Evolutionary conservation across 495 filamentous ascomycete species (phyloP).

Genomic region (Hypomontagnella submonticulosa): DNA sequence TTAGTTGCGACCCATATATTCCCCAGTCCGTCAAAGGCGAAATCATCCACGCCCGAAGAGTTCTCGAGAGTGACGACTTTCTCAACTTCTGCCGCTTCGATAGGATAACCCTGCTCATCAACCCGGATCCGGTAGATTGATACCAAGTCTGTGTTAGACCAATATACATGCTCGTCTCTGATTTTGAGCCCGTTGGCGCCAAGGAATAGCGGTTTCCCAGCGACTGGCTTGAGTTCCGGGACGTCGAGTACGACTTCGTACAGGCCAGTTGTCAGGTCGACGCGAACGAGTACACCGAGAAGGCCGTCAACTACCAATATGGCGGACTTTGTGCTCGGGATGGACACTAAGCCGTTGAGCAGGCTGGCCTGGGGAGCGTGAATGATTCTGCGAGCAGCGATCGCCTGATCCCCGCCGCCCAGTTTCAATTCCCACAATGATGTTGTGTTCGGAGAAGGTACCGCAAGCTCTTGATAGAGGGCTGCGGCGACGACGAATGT

Average conservation of each 20-base stretch:
- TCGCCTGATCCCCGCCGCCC: neutral
- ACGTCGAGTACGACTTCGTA: constrained; percentile 44
- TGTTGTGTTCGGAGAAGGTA: constrained; percentile 5
- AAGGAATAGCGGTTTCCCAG: constrained; percentile 24
- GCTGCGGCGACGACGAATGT: constrained; percentile 43
- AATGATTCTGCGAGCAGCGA: constrained; percentile 9
- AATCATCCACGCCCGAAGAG: constrained; percentile 40
- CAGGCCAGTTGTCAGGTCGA: constrained; percentile 49
- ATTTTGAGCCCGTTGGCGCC: constrained; percentile 52
- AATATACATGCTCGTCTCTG: constrained; percentile 50
- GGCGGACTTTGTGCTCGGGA: constrained; percentile 36
- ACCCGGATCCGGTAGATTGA: constrained; percentile 49
- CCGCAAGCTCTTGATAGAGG: constrained; percentile 31
- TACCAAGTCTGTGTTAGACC: constrained; percentile 45
- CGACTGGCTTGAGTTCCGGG: constrained; percentile 28
- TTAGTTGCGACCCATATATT: constrained; percentile 45
- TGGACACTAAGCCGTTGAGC: constrained; percentile 51
- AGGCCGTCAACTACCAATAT: constrained; percentile 52
- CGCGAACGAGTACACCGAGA: constrained; percentile 47
- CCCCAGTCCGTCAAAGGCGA: constrained; percentile 44
- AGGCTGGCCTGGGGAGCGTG: constrained; percentile 33
- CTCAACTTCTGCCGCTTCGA: constrained; percentile 10
- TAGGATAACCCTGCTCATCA: constrained; percentile 35
- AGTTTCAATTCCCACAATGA: constrained; percentile 28
- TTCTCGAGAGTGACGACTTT: constrained; percentile 10